These are phyloP conservation scores for Sugiyamaella novakii DNA, from an alignment of 1,139 yeast species.

Conservation along the genomic window DNA sequence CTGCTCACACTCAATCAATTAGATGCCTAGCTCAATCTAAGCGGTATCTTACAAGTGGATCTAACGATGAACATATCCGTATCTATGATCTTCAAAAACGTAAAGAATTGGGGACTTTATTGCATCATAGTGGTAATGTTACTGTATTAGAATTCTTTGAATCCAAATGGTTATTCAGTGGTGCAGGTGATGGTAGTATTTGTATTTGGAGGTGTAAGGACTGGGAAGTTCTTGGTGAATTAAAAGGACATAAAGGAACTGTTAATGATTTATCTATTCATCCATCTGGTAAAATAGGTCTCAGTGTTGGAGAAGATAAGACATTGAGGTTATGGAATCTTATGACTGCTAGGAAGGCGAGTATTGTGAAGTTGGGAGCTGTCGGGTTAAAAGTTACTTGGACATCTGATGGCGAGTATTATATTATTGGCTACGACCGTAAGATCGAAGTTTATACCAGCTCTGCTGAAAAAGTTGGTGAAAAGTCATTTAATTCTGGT, in stretches of 20 bases:
- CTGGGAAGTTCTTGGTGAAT: constrained; percentile 89
- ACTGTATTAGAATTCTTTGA: constrained; percentile 71
- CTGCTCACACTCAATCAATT: constrained; percentile 88
- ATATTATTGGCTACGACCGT: constrained; percentile 72
- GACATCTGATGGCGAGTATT: constrained; percentile 59
- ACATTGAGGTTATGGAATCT: constrained; percentile 90
- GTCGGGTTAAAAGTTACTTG: constrained; percentile 51
- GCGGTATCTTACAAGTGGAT: constrained; percentile 88
- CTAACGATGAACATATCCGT: constrained; percentile 94
- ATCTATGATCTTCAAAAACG: constrained; percentile 92
- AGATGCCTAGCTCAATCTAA: constrained; percentile 81
- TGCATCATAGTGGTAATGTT: constrained; percentile 89
- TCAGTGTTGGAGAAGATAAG: constrained; percentile 82
- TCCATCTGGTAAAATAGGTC: constrained; percentile 89
- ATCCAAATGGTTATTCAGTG: constrained; percentile 80
- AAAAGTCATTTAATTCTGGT: constrained; percentile 52
- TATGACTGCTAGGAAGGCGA: constrained; percentile 97
- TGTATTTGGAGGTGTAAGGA: constrained; percentile 95
- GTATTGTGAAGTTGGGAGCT: constrained; percentile 72
- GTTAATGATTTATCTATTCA: constrained; percentile 86
- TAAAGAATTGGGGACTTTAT: constrained; percentile 86
- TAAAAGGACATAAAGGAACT: constrained; percentile 73
- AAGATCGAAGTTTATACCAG: constrained; percentile 69
- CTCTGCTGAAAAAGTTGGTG: constrained; percentile 55
- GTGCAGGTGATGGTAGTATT: constrained; percentile 88